Percentiles rank a stretch among this genome's conserved stretches.
phyloP scores from a whole-genome alignment of 2,329 filamentous ascomycete species.

The Ophiocordyceps unilateralis region DNA sequence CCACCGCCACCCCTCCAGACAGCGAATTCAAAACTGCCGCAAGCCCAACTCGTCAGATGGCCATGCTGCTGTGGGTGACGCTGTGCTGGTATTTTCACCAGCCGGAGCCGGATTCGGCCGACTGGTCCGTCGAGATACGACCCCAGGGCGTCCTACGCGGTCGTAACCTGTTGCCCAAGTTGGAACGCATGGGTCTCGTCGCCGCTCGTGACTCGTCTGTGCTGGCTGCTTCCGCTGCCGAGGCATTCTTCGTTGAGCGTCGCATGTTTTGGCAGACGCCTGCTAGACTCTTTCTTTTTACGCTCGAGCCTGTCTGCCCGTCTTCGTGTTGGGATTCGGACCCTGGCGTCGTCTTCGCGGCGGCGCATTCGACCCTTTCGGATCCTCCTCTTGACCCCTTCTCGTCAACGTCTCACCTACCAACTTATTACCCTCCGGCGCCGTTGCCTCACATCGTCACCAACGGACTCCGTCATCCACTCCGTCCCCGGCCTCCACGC shows the following conservation, averaged over 20 bases:
- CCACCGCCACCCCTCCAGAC: slow-evolving; percentile 68
- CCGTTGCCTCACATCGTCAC: slow-evolving; percentile 70
- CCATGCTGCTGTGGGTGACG: slow-evolving; percentile 92
- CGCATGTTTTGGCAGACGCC: slow-evolving; percentile 87
- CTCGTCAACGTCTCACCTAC: slow-evolving; percentile 66
- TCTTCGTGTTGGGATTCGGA: not conserved
- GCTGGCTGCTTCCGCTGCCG: slow-evolving; percentile 43
- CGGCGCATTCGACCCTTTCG: slow-evolving; percentile 11
- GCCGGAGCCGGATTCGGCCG: slow-evolving; percentile 29
- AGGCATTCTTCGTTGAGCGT: slow-evolving; percentile 71
- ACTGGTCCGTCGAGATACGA: slow-evolving; percentile 75
- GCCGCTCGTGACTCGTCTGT: slow-evolving; percentile 59
- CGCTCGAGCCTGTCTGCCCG: slow-evolving; percentile 18
- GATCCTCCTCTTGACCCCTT: slow-evolving; percentile 48
- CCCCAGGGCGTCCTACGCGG: slow-evolving; percentile 78
- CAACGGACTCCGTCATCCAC: slow-evolving; percentile 64
- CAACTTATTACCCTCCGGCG: slow-evolving; percentile 76
- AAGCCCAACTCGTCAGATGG: slow-evolving; percentile 75
- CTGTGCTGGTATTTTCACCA: slow-evolving; percentile 98
- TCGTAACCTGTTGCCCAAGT: slow-evolving; percentile 68
- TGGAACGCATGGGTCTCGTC: slow-evolving; percentile 85
- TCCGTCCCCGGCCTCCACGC: slow-evolving; percentile 72
- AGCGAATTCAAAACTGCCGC: slow-evolving; percentile 62
- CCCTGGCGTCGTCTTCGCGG: too few species aligned
- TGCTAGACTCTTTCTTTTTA: slow-evolving; percentile 74